phyloP scores from a whole-genome alignment of 1,284 basidiomycete species.

The Cryptococcus depauperatus region DNA sequence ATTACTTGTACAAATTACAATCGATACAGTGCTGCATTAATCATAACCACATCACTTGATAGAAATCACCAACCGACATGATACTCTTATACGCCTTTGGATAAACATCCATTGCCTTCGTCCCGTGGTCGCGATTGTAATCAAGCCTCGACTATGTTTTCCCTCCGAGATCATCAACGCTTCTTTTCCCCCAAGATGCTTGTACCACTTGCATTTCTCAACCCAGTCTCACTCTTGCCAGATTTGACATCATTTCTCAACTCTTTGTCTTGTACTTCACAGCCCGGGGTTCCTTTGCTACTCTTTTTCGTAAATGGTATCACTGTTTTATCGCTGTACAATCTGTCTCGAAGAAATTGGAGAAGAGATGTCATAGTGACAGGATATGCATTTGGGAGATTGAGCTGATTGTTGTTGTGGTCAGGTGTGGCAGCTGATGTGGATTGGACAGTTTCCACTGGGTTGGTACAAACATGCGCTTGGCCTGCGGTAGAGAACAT shows the following conservation, averaged over 20 bases:
- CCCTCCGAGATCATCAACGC: slow-evolving; percentile 15
- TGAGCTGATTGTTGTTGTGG: neutral
- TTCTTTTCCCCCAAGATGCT: slow-evolving; percentile 4
- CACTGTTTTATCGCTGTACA: neutral
- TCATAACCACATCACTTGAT: no score
- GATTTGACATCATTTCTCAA: neutral
- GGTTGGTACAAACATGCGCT: neutral
- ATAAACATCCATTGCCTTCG: no score
- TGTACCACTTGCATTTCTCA: neutral
- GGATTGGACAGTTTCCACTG: neutral
- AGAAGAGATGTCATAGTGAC: neutral
- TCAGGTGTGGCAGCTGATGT: neutral
- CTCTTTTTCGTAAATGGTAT: neutral
- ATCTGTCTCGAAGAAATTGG: neutral
- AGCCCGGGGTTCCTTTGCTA: neutral
- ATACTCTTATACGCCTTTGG: no score
- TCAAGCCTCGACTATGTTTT: neutral
- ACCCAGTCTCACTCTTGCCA: neutral
- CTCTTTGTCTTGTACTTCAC: no score
- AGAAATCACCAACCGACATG: no score
- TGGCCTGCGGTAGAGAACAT: neutral
- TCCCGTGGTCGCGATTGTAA: no score
- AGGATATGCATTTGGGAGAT: neutral
- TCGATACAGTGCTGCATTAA: no score
- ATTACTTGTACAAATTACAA: no score